Evolutionary conservation across 2,329 filamentous ascomycete genomes (phyloP), one percentile per base, ranked within the genome.

Genomic region (Rasamsonia emersonii): DNA sequence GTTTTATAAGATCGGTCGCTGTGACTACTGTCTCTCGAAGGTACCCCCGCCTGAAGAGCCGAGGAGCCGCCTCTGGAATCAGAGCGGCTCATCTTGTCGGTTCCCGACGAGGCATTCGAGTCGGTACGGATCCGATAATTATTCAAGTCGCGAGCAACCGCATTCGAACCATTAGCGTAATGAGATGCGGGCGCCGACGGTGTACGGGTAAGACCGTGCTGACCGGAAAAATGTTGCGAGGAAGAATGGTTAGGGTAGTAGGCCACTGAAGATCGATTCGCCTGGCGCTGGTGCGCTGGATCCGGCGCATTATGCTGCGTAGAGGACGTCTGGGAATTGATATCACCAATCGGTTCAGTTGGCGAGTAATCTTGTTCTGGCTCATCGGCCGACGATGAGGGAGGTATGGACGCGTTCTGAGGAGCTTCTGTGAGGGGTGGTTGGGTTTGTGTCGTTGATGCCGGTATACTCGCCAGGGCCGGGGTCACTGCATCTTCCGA

Each of bases 11-110:
- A 68, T 43, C 77, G 71, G 39, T 84, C 79, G 50, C 72, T 72
- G 49, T 82, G 74, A 50, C 77, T 86, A 14, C 70, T 65, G 46
- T 88, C 82, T 46, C 82, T 70, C 19, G 75, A 70, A 3, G 79
- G 77, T 28, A 79, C 68, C 11, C 71, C 67, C 9, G 73, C 65
- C 37, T 75, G 68, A 51, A 79, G 73, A 24, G 73, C 70, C 7
- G 65, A 62, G 15, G 70, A 68, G 9, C 71, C 71, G 27, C 73
- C 71, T 43, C 79, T 70, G 10, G 81, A 79, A 46, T 81, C 77
- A 44, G 70, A 74, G 40, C 78, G 71, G 21, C 67, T 64, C 24
- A 75, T 64, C 24, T 63, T 61, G 18, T 69, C 70, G 25, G 73
- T 70, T 36, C 71, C 60, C 11, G 77, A 75, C 4, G 73, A 70